phyloP scores from a whole-genome alignment of 176 grass and related monocot genomes.

The Carex pumila region DNA sequence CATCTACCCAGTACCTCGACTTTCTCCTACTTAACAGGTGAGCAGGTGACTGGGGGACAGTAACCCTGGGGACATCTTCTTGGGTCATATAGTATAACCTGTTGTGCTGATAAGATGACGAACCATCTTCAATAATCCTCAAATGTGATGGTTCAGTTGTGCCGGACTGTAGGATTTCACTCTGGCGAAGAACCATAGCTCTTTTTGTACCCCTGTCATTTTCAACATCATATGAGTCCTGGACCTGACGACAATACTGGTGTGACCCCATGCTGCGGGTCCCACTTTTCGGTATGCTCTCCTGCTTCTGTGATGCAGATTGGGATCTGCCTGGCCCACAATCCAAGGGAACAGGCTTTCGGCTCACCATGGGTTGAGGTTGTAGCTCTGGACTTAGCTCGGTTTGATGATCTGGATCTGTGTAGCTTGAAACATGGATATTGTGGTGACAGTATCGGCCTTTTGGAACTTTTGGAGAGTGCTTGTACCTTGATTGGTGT shows the following conservation, averaged over 20 bases:
- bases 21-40: constrained; percentile 24
- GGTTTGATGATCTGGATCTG: neutral
- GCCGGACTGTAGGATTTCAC: neutral
- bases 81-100: neutral
- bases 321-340: neutral
- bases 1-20: neutral
- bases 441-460: neutral
- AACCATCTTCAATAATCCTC: constrained; percentile 36
- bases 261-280: neutral
- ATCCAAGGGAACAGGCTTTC: neutral
- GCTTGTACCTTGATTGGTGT: neutral
- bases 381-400: neutral
- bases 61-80: neutral
- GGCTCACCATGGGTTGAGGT: neutral
- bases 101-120: constrained; percentile 32
- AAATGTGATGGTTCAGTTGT: neutral
- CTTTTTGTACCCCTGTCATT: neutral
- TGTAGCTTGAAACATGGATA: neutral
- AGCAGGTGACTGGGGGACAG: neutral
- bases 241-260: neutral
- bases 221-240: neutral
- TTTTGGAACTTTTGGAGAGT: neutral
- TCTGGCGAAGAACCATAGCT: neutral
- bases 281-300: neutral
- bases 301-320: neutral